Conservation (phyloP, 2,329 filamentous ascomycete species). For the Apiospora aurea region DNA sequence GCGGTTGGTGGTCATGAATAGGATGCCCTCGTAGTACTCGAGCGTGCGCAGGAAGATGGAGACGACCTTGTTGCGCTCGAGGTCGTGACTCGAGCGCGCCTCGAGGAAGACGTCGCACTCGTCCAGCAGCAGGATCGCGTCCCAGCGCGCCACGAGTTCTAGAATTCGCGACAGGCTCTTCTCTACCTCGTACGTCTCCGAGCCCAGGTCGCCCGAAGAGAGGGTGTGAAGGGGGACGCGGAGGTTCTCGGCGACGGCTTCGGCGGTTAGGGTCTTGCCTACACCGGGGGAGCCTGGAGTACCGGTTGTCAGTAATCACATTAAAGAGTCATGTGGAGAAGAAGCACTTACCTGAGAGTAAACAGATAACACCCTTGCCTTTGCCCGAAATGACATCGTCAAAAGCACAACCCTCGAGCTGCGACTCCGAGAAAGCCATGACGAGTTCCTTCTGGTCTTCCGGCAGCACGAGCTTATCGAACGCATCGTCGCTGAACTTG, state of each 20-base stretch:
- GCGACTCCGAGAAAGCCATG: conserved; percentile 46
- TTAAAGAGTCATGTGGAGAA: too few relatives aligned
- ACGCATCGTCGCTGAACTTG: conserved; percentile 56
- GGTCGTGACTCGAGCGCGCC: conserved; percentile 35
- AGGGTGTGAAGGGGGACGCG: conserved; percentile 43
- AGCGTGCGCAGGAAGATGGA: conserved; percentile 24
- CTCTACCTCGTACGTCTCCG: conserved; percentile 36
- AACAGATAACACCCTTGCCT: conserved; percentile 23
- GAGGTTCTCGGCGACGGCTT: conserved; percentile 46
- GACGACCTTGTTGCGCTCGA: background rate
- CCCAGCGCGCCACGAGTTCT: conserved; percentile 50
- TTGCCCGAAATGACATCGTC: conserved; percentile 32
- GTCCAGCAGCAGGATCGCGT: conserved; percentile 43
- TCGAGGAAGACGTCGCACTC: conserved; percentile 44
- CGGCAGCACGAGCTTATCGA: conserved; percentile 56
- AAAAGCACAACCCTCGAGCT: conserved; percentile 11
- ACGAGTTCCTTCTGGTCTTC: conserved; percentile 59
- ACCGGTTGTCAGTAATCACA: conserved; percentile 36
- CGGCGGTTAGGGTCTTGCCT: conserved; percentile 47
- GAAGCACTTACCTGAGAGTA: background rate
- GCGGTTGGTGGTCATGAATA: conserved; percentile 35
- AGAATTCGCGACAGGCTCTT: conserved; percentile 37
- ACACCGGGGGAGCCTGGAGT: conserved; percentile 54
- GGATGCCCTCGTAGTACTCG: conserved; percentile 33
- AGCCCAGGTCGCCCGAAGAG: conserved; percentile 40